phyloP scores from a whole-genome alignment of 768 basidiomycete species.

The Mycena haematopus region DNA sequence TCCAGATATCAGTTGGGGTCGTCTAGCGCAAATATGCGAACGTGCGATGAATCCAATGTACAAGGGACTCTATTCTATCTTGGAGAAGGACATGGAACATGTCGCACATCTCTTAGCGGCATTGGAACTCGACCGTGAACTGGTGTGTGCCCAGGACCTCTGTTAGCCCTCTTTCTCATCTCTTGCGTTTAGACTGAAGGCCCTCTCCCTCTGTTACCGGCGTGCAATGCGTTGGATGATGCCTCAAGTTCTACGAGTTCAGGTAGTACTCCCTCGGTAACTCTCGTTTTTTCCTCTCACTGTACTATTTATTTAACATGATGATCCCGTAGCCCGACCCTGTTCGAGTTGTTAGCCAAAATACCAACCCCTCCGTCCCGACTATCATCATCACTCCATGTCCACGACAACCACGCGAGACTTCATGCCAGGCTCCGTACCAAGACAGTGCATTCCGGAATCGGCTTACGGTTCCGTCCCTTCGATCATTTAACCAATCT shows the following conservation, averaged over 20 bases:
- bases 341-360: constrained; percentile 34
- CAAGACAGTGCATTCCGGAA: constrained; percentile 62
- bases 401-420: constrained; percentile 44
- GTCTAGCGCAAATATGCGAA: constrained; percentile 22
- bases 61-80: constrained; percentile 21
- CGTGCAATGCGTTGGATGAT: too few species aligned
- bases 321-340: constrained; percentile 26
- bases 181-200: background rate
- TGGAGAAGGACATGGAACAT: constrained; percentile 21
- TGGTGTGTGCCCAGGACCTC: background rate
- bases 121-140: constrained; percentile 7
- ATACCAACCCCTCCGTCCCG: constrained; percentile 47
- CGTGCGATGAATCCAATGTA: constrained; percentile 23
- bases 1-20: constrained; percentile 20
- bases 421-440: constrained; percentile 54
- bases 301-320: background rate
- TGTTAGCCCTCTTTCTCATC: background rate
- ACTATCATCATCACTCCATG: constrained; percentile 60
- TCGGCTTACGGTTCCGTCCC: constrained; percentile 55
- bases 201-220: background rate
- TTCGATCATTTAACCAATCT: constrained; percentile 52
- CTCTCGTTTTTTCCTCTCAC: background rate
- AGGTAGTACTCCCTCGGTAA: background rate
- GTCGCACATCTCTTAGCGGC: constrained; percentile 20
- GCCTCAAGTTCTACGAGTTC: background rate